Percentiles rank a stretch among this genome's conserved stretches.
These are phyloP conservation scores for Coemansia sp. DNA, from an alignment of 192 early-diverging fungal species.

Conservation along the genomic window DNA sequence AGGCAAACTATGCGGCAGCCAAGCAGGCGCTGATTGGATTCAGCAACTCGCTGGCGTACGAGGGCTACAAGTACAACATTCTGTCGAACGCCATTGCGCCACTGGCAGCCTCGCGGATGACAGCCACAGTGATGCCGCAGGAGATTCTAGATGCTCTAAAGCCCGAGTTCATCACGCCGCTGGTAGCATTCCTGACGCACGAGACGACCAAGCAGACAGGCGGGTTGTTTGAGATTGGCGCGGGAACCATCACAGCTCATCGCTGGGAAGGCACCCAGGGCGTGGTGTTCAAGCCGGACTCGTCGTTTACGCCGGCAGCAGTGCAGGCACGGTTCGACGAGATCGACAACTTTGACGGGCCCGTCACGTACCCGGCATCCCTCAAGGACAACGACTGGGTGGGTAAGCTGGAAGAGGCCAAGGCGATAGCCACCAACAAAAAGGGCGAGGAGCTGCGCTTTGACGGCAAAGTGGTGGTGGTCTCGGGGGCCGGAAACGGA, in stretches of 20 bases:
- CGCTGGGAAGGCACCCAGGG: slow-evolving; percentile 88
- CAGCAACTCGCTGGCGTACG: slow-evolving; percentile 85
- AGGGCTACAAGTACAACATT: slow-evolving; percentile 95
- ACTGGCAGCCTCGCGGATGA: slow-evolving; percentile 96
- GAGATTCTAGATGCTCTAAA: slow-evolving; percentile 94
- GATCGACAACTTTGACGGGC: slow-evolving; percentile 69
- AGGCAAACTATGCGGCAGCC: slow-evolving; percentile 66
- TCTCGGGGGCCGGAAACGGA: slow-evolving; percentile 92
- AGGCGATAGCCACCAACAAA: slow-evolving; percentile 62
- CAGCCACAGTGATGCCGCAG: slow-evolving; percentile 92
- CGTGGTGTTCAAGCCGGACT: slow-evolving; percentile 87
- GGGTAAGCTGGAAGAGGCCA: slow-evolving; percentile 72
- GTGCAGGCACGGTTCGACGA: slow-evolving; percentile 74
- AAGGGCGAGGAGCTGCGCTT: slow-evolving; percentile 62
- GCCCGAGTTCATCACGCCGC: slow-evolving; percentile 94
- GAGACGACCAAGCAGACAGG: slow-evolving; percentile 80
- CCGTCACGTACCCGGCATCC: slow-evolving; percentile 66
- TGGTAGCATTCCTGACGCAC: slow-evolving; percentile 92
- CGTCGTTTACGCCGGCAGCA: slow-evolving; percentile 77
- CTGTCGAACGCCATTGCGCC: slow-evolving; percentile 93
- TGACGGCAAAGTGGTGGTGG: slow-evolving; percentile 77
- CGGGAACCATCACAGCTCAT: slow-evolving; percentile 85
- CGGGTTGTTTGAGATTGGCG: slow-evolving; percentile 90
- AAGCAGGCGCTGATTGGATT: slow-evolving; percentile 94
- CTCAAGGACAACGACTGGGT: slow-evolving; percentile 84